Evolutionary conservation across 2,329 filamentous ascomycete genomes (phyloP).

Genomic region (Fusarium phyllophilum): DNA sequence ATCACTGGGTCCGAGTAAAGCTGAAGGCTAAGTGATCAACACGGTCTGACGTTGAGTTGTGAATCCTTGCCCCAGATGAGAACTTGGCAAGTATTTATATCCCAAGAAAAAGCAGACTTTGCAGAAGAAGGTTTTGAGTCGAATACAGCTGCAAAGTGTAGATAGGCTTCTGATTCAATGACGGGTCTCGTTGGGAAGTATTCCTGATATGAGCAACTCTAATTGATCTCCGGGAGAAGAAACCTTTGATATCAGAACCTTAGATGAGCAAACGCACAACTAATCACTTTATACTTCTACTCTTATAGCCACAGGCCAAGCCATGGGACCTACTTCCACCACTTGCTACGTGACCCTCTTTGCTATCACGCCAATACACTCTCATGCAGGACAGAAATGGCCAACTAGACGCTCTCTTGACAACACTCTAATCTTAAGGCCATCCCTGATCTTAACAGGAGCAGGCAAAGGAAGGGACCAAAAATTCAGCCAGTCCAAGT

Average conservation of each 20-base stretch:
- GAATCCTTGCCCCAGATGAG: slow-evolving; percentile 22
- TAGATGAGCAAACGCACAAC: neutral
- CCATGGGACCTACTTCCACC: slow-evolving; percentile 4
- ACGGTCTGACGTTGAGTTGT: slow-evolving; percentile 33
- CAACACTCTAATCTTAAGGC: slow-evolving; percentile 13
- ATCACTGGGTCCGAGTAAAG: slow-evolving; percentile 28
- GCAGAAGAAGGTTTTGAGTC: neutral
- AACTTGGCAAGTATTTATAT: neutral
- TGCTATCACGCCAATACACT: slow-evolving; percentile 13
- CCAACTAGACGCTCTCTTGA: neutral
- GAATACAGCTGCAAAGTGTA: neutral
- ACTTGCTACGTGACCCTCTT: slow-evolving; percentile 6
- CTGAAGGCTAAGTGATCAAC: slow-evolving; percentile 25
- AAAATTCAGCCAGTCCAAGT: slow-evolving; percentile 32
- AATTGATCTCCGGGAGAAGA: neutral
- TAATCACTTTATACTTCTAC: slow-evolving; percentile 26
- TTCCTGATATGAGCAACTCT: neutral
- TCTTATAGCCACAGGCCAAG: neutral
- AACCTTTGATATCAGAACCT: slow-evolving; percentile 1
- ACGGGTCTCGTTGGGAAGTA: neutral
- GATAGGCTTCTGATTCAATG: neutral
- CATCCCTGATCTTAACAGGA: neutral
- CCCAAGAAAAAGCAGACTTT: neutral
- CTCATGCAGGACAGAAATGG: slow-evolving; percentile 11
- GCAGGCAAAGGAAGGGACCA: neutral